Conservation (phyloP, 2,329 filamentous ascomycete species). For the Talaromyces rugulosus region DNA sequence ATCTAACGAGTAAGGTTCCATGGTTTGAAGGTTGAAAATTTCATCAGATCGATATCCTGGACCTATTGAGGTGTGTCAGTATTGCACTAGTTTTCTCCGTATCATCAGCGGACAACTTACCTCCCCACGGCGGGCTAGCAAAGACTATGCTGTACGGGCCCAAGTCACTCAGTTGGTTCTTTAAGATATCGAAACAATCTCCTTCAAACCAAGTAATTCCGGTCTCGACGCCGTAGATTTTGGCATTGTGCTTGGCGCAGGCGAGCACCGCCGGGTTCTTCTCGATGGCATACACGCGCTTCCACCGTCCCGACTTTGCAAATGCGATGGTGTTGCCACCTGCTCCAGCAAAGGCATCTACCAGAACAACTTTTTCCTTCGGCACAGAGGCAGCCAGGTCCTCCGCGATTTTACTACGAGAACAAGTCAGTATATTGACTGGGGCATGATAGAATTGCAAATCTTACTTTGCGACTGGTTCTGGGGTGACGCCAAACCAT, state of each 20-base stretch:
- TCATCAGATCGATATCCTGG: slow-evolving; percentile 60
- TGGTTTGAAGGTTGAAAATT: slow-evolving; percentile 76
- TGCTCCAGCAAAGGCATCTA: slow-evolving; percentile 87
- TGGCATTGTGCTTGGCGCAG: slow-evolving; percentile 89
- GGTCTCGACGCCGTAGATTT: slow-evolving; percentile 72
- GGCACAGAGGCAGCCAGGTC: slow-evolving; percentile 61
- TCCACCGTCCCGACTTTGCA: slow-evolving; percentile 73
- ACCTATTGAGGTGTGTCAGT: slow-evolving; percentile 35
- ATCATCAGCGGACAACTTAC: slow-evolving; percentile 35
- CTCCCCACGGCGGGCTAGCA: slow-evolving; percentile 71
- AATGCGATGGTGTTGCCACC: slow-evolving; percentile 97
- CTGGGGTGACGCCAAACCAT: slow-evolving; percentile 96
- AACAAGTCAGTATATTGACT: slow-evolving; percentile 5
- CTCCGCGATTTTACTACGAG: slow-evolving; percentile 63
- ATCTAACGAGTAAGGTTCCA: slow-evolving; percentile 78
- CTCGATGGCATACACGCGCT: slow-evolving; percentile 83
- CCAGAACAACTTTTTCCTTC: slow-evolving; percentile 59
- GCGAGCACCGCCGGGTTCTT: slow-evolving; percentile 73
- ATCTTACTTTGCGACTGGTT: slow-evolving; percentile 75
- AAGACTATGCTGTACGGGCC: slow-evolving; percentile 58
- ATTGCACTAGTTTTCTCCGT: neutral
- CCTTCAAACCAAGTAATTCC: slow-evolving; percentile 82
- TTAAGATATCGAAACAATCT: slow-evolving; percentile 75
- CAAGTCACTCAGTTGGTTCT: slow-evolving; percentile 45
- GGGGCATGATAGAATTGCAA: slow-evolving; percentile 15